phyloP scores from a whole-genome alignment of 1,284 basidiomycete genomes.

The Inonotus hispidus region DNA sequence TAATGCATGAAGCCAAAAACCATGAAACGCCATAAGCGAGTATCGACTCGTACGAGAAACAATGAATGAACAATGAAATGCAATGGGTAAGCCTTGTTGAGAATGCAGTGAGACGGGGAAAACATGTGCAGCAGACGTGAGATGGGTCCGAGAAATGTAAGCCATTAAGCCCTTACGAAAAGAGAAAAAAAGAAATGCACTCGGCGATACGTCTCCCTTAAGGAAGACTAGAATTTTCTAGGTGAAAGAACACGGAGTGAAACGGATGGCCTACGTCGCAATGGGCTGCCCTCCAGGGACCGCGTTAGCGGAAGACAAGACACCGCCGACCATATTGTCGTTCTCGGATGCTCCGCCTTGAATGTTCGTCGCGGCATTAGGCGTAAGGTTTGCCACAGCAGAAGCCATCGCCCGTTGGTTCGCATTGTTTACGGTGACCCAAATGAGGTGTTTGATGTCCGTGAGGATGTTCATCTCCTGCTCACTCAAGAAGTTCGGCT shows the following conservation, averaged over 20 bases:
- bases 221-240: background rate
- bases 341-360: background rate
- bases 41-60: background rate
- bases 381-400: background rate
- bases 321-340: background rate
- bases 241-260: background rate
- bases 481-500: conserved; percentile 4
- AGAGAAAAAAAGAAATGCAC: background rate
- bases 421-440: conserved; percentile 2
- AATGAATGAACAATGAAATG: background rate
- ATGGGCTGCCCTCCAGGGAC: background rate
- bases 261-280: background rate
- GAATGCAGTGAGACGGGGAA: conserved; percentile 2
- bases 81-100: background rate
- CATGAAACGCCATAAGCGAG: background rate
- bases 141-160: background rate
- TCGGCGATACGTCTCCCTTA: background rate
- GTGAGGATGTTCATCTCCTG: conserved; percentile 11
- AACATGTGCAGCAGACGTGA: background rate
- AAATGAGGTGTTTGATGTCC: conserved; percentile 12
- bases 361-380: background rate
- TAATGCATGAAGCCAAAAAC: background rate
- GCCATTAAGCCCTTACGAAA: background rate
- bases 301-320: background rate
- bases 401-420: background rate